phyloP scores from a whole-genome alignment of 805 yeast genomes.

The Suhomyces emberorum region DNA sequence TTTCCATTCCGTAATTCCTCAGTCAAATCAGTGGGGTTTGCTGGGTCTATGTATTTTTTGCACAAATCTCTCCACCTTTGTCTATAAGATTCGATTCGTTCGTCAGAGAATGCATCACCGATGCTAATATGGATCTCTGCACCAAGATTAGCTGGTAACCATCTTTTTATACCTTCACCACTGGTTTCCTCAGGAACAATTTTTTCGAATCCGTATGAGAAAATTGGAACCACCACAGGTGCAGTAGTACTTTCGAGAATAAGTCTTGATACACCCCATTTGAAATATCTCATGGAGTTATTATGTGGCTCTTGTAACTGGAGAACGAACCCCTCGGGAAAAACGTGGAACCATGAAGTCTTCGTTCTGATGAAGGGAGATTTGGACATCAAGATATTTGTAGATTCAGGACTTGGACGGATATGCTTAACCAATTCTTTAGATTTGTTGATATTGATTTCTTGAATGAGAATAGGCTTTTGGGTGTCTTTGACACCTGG shows the following conservation, averaged over 20 bases:
- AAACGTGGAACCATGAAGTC: conserved; percentile 89
- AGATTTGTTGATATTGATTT: conserved; percentile 22
- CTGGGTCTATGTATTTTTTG: conserved; percentile 47
- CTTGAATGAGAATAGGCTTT: conserved; percentile 40
- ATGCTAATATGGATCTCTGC: conserved; percentile 64
- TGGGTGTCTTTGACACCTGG: conserved; percentile 27
- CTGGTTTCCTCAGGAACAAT: conserved; percentile 72
- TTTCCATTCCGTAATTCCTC: conserved; percentile 59
- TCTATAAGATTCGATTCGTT: conserved; percentile 57
- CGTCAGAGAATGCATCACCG: conserved; percentile 69
- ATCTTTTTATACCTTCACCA: conserved; percentile 51
- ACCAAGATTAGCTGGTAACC: conserved; percentile 62
- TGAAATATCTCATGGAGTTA: conserved; percentile 89
- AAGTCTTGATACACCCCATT: conserved; percentile 90
- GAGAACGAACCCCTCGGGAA: conserved; percentile 92
- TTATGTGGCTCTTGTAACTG: conserved; percentile 76
- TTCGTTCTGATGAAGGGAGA: conserved; percentile 58
- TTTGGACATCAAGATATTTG: conserved; percentile 23
- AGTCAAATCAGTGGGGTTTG: conserved; percentile 56
- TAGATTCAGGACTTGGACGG: conserved; percentile 28
- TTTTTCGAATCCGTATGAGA: conserved; percentile 80
- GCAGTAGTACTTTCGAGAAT: conserved; percentile 77
- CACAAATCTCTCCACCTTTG: conserved; percentile 67
- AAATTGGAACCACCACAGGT: conserved; percentile 87
- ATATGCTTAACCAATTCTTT: conserved; percentile 18